These are phyloP conservation scores for Chaetothyriales sp. DNA, from an alignment of 2,329 filamentous ascomycete genomes.

Conservation along the genomic window DNA sequence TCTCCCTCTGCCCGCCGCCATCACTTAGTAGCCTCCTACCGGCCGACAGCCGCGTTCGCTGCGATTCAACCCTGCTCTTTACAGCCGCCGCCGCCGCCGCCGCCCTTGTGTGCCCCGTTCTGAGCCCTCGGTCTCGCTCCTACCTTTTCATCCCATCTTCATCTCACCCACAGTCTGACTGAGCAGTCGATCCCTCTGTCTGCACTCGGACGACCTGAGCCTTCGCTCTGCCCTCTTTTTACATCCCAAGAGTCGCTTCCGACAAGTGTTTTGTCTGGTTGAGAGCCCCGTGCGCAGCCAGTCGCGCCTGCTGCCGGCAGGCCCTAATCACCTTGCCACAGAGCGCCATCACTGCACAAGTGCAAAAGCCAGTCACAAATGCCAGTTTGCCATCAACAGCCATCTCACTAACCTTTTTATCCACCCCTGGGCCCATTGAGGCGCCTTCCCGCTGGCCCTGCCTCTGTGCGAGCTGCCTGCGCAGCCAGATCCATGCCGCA, in stretches of 20 bases:
- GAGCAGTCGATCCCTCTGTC: too few species aligned
- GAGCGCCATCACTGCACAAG: background rate
- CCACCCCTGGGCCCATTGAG: background rate
- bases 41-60: background rate
- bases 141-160: background rate
- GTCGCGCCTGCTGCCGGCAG: background rate
- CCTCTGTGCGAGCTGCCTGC: background rate
- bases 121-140: background rate
- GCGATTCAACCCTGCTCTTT: background rate
- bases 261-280: background rate
- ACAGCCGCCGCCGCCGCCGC: background rate
- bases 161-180: too few species aligned
- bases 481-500: slow-evolving; percentile 6
- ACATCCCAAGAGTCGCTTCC: background rate
- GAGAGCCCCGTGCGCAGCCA: background rate
- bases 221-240: background rate
- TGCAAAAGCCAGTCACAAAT: background rate
- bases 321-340: background rate
- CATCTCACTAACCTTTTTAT: background rate
- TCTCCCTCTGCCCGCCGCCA: background rate
- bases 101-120: too few species aligned
- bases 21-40: background rate
- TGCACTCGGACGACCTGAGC: too few species aligned
- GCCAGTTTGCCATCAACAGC: background rate
- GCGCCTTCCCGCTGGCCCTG: too few species aligned